Conservation (phyloP, 2,329 filamentous ascomycete species). For the Colletotrichum echinochloae region DNA sequence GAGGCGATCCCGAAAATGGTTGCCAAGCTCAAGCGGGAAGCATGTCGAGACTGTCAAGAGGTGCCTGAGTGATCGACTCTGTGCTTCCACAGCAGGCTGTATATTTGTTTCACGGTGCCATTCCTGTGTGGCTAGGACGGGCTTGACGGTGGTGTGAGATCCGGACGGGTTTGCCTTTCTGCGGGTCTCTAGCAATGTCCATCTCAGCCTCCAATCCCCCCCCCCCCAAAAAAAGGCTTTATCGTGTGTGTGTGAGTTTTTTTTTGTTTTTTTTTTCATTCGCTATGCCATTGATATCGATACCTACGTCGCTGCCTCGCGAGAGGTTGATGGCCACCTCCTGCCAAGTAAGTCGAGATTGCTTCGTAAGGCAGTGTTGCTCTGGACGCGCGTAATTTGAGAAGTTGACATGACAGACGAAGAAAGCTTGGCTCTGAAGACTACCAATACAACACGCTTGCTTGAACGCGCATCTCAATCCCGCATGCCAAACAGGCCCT, state of each 20-base stretch:
- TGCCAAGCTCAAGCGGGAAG: constrained; percentile 20
- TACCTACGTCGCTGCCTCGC: constrained; percentile 11
- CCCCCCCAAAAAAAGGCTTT: background rate
- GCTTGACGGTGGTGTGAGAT: constrained; percentile 23
- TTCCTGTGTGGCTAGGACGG: constrained; percentile 30
- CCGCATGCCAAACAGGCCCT: constrained; percentile 37
- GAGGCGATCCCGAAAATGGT: constrained; percentile 22
- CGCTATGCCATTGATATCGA: constrained; percentile 29
- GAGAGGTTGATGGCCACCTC: background rate
- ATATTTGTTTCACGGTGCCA: constrained; percentile 34
- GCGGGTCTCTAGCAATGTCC: constrained; percentile 9
- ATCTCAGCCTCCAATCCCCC: constrained; percentile 5
- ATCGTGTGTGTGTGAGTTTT: constrained; percentile 18
- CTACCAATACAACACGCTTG: constrained; percentile 19
- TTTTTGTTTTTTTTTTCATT: background rate
- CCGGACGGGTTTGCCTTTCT: constrained; percentile 27
- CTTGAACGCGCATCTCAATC: constrained; percentile 40
- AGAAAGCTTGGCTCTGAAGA: constrained; percentile 36
- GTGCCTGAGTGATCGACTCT: constrained; percentile 9
- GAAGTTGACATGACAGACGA: constrained; percentile 29
- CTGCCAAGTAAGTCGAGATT: background rate
- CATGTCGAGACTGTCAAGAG: constrained; percentile 19
- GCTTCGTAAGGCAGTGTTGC: constrained; percentile 6
- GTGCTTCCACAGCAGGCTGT: constrained; percentile 18
- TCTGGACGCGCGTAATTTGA: background rate